A percentile compares a stretch with the other conserved stretches of the same genome.
phyloP scores from a whole-genome alignment of 176 grass and related monocot species.

The Microstegium vimineum region DNA sequence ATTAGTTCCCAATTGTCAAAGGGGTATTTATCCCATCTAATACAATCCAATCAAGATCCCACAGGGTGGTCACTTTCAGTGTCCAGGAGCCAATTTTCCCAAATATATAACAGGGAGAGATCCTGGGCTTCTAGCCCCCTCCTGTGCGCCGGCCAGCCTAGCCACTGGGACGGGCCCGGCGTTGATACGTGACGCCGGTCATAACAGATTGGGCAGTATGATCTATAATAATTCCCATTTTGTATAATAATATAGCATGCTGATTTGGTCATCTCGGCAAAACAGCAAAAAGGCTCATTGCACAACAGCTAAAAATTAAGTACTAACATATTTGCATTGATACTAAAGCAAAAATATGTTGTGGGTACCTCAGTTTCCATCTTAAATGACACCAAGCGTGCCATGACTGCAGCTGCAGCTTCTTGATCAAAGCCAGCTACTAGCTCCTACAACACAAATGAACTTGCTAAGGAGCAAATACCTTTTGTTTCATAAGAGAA shows the following conservation, averaged over 20 bases:
- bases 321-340: neutral
- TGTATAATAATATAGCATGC: neutral
- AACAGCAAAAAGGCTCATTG: slow-evolving; percentile 14
- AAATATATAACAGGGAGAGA: no score
- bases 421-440: slow-evolving; percentile 94
- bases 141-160: no score
- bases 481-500: slow-evolving; percentile 4
- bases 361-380: slow-evolving; percentile 90
- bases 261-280: neutral
- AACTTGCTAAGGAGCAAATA: neutral
- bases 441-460: slow-evolving; percentile 58
- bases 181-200: no score
- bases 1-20: no score
- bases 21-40: no score
- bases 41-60: no score
- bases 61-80: no score
- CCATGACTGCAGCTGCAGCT: slow-evolving; percentile 86
- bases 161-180: no score
- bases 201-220: neutral
- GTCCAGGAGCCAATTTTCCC: no score
- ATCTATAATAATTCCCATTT: neutral
- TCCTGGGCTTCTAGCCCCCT: no score
- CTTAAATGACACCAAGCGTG: slow-evolving; percentile 80
- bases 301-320: slow-evolving; percentile 1
- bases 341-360: neutral